These are phyloP conservation scores for Aureobasidium zeae DNA, from an alignment of 2,329 filamentous ascomycete genomes.

Conservation along the genomic window DNA sequence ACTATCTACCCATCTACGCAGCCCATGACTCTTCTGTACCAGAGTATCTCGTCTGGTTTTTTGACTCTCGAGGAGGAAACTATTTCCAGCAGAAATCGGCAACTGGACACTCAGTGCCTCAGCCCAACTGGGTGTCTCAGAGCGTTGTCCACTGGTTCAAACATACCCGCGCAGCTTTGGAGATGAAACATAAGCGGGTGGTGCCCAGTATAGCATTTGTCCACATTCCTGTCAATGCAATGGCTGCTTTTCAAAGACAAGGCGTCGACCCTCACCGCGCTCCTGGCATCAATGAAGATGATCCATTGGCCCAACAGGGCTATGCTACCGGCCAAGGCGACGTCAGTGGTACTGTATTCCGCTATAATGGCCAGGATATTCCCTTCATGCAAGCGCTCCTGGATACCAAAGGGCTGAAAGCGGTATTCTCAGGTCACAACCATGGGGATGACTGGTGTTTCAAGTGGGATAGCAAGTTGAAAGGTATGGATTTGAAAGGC, in stretches of 20 bases:
- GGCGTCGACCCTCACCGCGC: slow-evolving; percentile 36
- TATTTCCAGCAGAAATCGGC: slow-evolving; percentile 35
- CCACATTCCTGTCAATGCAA: slow-evolving; percentile 43
- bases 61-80: slow-evolving; percentile 55
- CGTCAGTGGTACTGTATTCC: slow-evolving; percentile 23
- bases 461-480: slow-evolving; percentile 23
- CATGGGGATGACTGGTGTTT: slow-evolving; percentile 38
- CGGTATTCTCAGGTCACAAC: slow-evolving; percentile 56
- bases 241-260: slow-evolving; percentile 33
- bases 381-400: slow-evolving; percentile 56
- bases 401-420: slow-evolving; percentile 46
- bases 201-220: slow-evolving; percentile 47
- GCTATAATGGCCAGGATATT: slow-evolving; percentile 42
- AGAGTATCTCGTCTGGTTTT: slow-evolving; percentile 57
- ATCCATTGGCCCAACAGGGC: slow-evolving; percentile 32
- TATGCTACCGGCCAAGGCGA: slow-evolving; percentile 30
- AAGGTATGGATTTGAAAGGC: slow-evolving; percentile 24
- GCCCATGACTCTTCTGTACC: slow-evolving; percentile 34
- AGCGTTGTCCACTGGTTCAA: slow-evolving; percentile 40
- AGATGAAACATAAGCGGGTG: slow-evolving; percentile 24
- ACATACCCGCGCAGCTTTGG: slow-evolving; percentile 26
- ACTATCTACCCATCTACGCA: slow-evolving; percentile 44
- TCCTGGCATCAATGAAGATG: slow-evolving; percentile 40
- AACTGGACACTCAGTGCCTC: slow-evolving; percentile 24
- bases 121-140: slow-evolving; percentile 38